These are phyloP conservation scores for Penicillium sp. DNA, from an alignment of 2,329 filamentous ascomycete species.

Conservation along the genomic window DNA sequence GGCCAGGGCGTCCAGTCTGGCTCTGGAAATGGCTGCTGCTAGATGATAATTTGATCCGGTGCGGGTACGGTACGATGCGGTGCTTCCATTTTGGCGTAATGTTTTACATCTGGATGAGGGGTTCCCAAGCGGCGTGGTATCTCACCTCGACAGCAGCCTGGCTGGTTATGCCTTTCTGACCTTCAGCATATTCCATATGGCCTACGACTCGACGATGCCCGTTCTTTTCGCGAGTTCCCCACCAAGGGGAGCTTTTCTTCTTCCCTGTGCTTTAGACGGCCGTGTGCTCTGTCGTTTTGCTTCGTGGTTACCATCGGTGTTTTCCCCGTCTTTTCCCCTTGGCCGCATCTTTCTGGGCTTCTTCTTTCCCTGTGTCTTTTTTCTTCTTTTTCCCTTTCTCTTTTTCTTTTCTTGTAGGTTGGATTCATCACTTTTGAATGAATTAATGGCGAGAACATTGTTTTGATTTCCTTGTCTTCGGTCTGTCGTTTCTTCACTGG, in stretches of 20 bases:
- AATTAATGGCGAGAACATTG: conserved; percentile 35
- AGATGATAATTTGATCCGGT: conserved; percentile 41
- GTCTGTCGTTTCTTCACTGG: not conserved
- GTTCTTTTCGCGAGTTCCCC: conserved; percentile 12
- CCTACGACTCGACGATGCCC: conserved; percentile 11
- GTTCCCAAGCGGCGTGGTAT: conserved; percentile 16
- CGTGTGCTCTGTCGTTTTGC: conserved; percentile 27
- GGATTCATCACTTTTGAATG: conserved; percentile 33
- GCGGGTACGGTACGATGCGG: conserved; percentile 11
- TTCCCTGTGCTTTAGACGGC: conserved; percentile 32
- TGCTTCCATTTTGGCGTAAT: conserved; percentile 25
- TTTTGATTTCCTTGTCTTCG: conserved; percentile 9
- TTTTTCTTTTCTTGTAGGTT: conserved; percentile 26
- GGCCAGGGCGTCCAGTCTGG: conserved; percentile 89
- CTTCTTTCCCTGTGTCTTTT: conserved; percentile 12
- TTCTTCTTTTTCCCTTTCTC: conserved; percentile 13
- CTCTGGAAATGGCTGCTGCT: conserved; percentile 85
- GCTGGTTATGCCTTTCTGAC: not conserved
- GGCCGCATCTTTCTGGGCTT: conserved; percentile 16
- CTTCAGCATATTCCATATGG: not conserved
- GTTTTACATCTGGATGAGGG: conserved; percentile 19
- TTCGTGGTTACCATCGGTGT: conserved; percentile 27
- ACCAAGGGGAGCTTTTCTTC: conserved; percentile 17
- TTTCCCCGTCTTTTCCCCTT: conserved; percentile 16
- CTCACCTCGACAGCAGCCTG: conserved; percentile 8